Conservation (phyloP, 2,329 filamentous ascomycete species). For the Stemphylium lycopersici region DNA sequence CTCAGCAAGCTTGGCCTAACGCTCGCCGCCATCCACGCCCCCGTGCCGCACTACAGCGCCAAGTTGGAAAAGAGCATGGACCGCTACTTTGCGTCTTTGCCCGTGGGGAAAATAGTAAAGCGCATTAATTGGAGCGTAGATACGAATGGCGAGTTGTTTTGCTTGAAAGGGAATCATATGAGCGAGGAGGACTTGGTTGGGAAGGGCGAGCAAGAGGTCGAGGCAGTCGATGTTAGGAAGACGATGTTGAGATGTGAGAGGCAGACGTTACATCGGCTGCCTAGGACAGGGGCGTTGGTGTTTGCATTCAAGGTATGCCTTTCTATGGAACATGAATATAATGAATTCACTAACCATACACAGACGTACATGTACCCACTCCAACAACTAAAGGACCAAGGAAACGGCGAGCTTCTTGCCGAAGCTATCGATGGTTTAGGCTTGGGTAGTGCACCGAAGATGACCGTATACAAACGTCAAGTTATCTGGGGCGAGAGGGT, state of each 20-base stretch:
- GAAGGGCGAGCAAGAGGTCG: conserved; percentile 32
- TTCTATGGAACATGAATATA: not conserved
- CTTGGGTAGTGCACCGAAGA: conserved; percentile 62
- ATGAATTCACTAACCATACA: not conserved
- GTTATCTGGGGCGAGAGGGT: conserved; percentile 64
- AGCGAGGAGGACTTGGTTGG: conserved; percentile 42
- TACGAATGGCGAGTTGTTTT: conserved; percentile 51
- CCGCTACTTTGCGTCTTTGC: conserved; percentile 62
- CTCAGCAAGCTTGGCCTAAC: conserved; percentile 60
- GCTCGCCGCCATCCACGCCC: conserved; percentile 62
- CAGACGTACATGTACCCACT: conserved; percentile 65
- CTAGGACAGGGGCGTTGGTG: conserved; percentile 59
- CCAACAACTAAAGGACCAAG: conserved; percentile 62
- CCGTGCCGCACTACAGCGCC: conserved; percentile 63
- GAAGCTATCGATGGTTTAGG: conserved; percentile 65
- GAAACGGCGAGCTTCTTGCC: conserved; percentile 60
- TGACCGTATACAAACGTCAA: conserved; percentile 64
- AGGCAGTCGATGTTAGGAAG: conserved; percentile 51
- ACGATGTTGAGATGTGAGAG: conserved; percentile 62
- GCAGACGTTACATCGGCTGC: conserved; percentile 67
- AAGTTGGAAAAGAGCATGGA: conserved; percentile 68
- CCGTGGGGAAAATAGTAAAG: conserved; percentile 61
- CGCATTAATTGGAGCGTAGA: conserved; percentile 62
- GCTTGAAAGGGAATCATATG: conserved; percentile 53
- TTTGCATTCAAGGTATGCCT: conserved; percentile 61